phyloP scores from a whole-genome alignment of 2,329 filamentous ascomycete species.

The Fusarium annulatum region DNA sequence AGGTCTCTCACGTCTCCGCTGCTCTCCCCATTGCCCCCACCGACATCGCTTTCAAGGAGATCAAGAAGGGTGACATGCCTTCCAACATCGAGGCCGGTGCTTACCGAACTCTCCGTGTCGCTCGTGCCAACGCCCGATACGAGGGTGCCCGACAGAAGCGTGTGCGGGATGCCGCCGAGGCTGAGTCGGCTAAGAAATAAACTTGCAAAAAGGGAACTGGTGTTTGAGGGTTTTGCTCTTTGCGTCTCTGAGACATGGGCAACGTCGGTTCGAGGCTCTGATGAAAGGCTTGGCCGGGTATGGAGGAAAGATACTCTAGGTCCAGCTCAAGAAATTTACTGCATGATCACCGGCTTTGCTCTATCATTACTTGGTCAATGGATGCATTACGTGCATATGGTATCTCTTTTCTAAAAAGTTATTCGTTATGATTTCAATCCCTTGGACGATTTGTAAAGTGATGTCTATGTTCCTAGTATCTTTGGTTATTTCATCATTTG shows the following conservation, averaged over 20 bases:
- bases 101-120: slow-evolving; percentile 85
- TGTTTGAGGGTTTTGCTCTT: slow-evolving; percentile 58
- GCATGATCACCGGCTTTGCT: slow-evolving; percentile 54
- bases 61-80: slow-evolving; percentile 85
- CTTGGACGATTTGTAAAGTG: background rate
- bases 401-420: slow-evolving; percentile 37
- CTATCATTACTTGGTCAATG: slow-evolving; percentile 49
- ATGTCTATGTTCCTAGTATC: background rate
- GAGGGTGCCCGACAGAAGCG: slow-evolving; percentile 93
- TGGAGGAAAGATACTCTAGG: slow-evolving; percentile 54
- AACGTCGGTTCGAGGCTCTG: slow-evolving; percentile 53
- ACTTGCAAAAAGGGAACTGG: slow-evolving; percentile 55
- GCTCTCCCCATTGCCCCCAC: slow-evolving; percentile 79
- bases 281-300: slow-evolving; percentile 51
- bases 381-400: slow-evolving; percentile 42
- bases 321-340: slow-evolving; percentile 56
- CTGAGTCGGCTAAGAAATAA: slow-evolving; percentile 89
- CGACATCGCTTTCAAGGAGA: slow-evolving; percentile 73
- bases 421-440: slow-evolving; percentile 23
- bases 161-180: slow-evolving; percentile 86
- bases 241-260: slow-evolving; percentile 54
- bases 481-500: background rate
- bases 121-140: slow-evolving; percentile 84
- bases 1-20: slow-evolving; percentile 59
- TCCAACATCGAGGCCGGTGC: slow-evolving; percentile 82